phyloP scores from a whole-genome alignment of 2,329 filamentous ascomycete genomes.

The Penicillium crustosum region DNA sequence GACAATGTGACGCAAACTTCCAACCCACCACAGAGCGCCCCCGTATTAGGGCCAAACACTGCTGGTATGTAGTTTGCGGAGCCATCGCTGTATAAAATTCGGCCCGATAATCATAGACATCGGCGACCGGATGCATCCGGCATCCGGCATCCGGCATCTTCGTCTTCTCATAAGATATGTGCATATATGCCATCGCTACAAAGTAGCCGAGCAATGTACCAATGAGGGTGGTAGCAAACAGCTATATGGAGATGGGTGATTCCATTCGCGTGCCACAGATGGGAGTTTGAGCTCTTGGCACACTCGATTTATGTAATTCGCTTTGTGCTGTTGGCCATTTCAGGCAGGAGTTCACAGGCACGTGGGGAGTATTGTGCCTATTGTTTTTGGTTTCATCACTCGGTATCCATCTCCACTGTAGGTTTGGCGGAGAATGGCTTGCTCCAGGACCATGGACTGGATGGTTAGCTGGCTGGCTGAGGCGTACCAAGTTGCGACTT shows the following conservation, averaged over 20 bases:
- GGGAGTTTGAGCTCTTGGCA: neutral
- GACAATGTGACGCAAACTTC: neutral
- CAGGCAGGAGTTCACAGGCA: neutral
- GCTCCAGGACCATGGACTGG: neutral
- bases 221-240: neutral
- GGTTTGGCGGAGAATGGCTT: neutral
- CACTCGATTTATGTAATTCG: neutral
- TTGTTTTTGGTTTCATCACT: neutral
- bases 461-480: neutral
- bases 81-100: neutral
- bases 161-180: neutral
- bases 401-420: neutral
- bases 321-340: neutral
- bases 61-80: neutral
- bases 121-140: neutral
- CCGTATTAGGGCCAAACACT: neutral
- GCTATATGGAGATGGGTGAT: neutral
- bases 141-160: neutral
- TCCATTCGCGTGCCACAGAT: neutral
- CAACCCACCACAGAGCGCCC: neutral
- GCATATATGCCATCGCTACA: too few relatives aligned
- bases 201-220: too few relatives aligned
- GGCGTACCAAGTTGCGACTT: neutral
- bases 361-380: neutral
- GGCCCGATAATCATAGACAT: neutral